Evolutionary conservation across 371 early-diverging fungal genomes (phyloP), one percentile per base, ranked within the genome.

Genomic region (Encephalitozoon intestinalis): DNA sequence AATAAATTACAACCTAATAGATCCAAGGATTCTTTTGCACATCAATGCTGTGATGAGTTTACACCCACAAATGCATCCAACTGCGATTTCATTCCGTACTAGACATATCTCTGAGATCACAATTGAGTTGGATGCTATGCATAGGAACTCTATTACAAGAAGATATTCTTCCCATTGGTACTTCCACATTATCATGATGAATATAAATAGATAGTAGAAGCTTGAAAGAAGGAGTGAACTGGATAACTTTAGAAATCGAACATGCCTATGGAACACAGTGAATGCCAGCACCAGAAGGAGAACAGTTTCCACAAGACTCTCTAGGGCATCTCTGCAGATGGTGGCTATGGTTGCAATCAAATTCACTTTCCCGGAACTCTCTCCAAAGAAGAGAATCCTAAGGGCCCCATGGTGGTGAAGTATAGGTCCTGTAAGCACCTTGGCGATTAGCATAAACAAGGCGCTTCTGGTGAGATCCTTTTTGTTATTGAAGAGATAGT

Each of bases 401-500:
- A 28, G 63, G 4, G 30, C 43, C n/a, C n/a, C 15, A 44, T 26
- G 31, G 12, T 41, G 34, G 8, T 15, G 25, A 44, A 31, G n/a
- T 6, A 71, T 40, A 4, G 63, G n/a, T 6, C 2, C 28, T 1
- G 49, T 46, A 30, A 51, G 28, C 7, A 43, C 2, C 21, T 6
- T 67, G 15, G 46, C 26, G 15, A 9, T 8, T n/a, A 43, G 43
- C 46, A 65, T 52, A 2, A 26, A 18, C 30, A 51, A 28, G 7
- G 23, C 41, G 1, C 31, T 28, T 4, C n/a, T 51, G 8, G 21
- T 34, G 41, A 67, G 7, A 18, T n/a, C 28, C 12, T 37, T 63
- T 23, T 41, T 51, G 43, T 40, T 66, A 43, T 77, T 77, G 23
- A 77, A 70, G 15, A 77, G 39, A 21, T 58, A 54, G n/a, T 77